Evolutionary conservation across 2,329 filamentous ascomycete genomes (phyloP).

Genomic region (Alternaria brassicicola): DNA sequence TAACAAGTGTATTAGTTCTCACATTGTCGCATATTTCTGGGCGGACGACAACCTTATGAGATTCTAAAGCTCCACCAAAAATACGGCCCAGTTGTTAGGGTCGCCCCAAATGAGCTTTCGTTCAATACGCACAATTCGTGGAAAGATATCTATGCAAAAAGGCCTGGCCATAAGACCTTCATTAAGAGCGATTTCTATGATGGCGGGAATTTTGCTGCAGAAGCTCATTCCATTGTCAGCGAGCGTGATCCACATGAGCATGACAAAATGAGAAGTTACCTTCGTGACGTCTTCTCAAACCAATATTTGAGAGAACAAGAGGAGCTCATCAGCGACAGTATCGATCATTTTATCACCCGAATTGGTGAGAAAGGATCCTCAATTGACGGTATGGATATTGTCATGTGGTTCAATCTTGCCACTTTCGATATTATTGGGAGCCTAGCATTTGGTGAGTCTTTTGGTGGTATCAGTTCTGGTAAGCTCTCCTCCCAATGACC

Average conservation of each 20-base stretch:
- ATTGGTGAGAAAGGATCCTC: not conserved
- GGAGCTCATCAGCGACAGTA: constrained; percentile 34
- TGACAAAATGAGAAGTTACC: constrained; percentile 20
- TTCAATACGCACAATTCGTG: constrained; percentile 41
- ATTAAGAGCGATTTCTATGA: constrained; percentile 40
- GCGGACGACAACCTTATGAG: not conserved
- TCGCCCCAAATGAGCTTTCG: constrained; percentile 48
- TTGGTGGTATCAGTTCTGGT: not conserved
- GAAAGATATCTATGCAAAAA: constrained; percentile 48
- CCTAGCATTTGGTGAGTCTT: constrained; percentile 42
- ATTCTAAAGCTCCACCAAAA: not conserved
- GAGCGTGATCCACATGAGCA: constrained; percentile 29
- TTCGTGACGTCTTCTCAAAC: constrained; percentile 46
- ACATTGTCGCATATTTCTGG: not conserved
- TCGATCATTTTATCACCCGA: constrained; percentile 2
- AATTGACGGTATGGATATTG: constrained; percentile 6
- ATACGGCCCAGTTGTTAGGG: constrained; percentile 41
- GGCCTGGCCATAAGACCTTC: constrained; percentile 26
- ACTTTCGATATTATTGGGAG: constrained; percentile 43
- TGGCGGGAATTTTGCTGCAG: constrained; percentile 8
- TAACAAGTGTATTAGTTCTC: not conserved
- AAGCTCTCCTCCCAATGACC: not conserved
- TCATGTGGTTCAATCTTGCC: constrained; percentile 6
- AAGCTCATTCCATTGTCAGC: constrained; percentile 21
- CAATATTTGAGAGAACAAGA: constrained; percentile 47